Evolutionary conservation across 768 basidiomycete species (phyloP), one percentile per base, ranked within the genome.

Genomic region (Trametes villosa): DNA sequence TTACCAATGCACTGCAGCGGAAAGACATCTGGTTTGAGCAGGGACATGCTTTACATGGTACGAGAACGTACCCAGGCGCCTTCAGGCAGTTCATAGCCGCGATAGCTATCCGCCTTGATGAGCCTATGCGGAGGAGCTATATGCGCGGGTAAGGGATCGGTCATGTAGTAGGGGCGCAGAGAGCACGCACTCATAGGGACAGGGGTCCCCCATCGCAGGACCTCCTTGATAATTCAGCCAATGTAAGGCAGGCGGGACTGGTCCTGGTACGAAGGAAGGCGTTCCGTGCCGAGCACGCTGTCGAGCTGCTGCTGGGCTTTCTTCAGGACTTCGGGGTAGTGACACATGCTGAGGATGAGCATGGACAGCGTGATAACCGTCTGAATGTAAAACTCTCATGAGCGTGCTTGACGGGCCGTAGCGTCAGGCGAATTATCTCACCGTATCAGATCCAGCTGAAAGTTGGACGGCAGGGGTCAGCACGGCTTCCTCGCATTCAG

Each of bases 261-360:
- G 41, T 61, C 60, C 2, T 55, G 36, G 33, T 41, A 55, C 4
- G 53, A 22, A 2, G 60, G 53, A 15, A 61, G 38, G 22, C 53
- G 33, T 9, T 40, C 24, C 8, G 22, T 9, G 18, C 60, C 60
- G 1, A 61, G 27, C 17, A 50, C 60, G 4, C 42, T 30, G 40
- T 61, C 53, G 15, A 61, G 24, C 20, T 61, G 30, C 17, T 26
- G 22, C 15, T 61, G 60, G 2, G 60, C 60, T 31, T 42, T 36
- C 24, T 41, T 12, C 41, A 41, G 41, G 20, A 52, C 41, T 12
- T 45, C 33, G 12, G 55, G 55, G 44, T 56, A 11, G 31, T 42
- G 58, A 17, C 51, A 49, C 53, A 64, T 36, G 12, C 36, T 47
- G 36, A 64, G 30, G 15, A 60, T 44, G 18, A 64, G 49, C n/a